These are phyloP conservation scores for Sphagnum magellanicum DNA, from an alignment of 228 moss, liverwort and hornwort genomes.

Conservation along the genomic window DNA sequence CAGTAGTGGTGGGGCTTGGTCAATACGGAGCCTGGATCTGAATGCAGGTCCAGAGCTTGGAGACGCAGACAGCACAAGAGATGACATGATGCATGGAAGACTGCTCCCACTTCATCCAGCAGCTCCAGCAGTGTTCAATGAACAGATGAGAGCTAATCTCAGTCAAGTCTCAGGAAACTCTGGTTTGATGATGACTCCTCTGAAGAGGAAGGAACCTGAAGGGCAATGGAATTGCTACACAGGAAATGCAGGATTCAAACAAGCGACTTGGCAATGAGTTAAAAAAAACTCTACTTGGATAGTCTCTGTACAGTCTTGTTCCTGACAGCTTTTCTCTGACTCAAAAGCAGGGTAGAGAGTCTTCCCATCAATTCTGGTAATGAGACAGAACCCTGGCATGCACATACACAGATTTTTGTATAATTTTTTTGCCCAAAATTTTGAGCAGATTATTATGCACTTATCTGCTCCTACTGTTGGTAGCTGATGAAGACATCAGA, in stretches of 20 bases:
- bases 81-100: slow-evolving; percentile 67
- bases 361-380: no score
- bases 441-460: no score
- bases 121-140: slow-evolving; percentile 34
- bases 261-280: slow-evolving; percentile 74
- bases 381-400: no score
- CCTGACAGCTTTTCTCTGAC: no score
- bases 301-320: slow-evolving; percentile 63
- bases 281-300: slow-evolving; percentile 16
- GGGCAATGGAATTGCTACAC: slow-evolving; percentile 77
- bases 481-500: no score
- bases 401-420: no score
- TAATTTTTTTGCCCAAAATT: no score
- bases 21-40: slow-evolving; percentile 75
- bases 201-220: slow-evolving; percentile 95
- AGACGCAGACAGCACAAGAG: slow-evolving; percentile 65
- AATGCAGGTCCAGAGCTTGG: slow-evolving; percentile 85
- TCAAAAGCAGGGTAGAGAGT: no score
- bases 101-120: slow-evolving; percentile 51
- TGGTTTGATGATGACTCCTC: slow-evolving; percentile 21
- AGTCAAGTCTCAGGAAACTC: slow-evolving; percentile 25
- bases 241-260: slow-evolving; percentile 58
- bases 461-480: no score
- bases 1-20: slow-evolving; percentile 50
- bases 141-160: slow-evolving; percentile 45